phyloP scores from a whole-genome alignment of 108 stramenopile genomes.

The Skeletonema costatum region DNA sequence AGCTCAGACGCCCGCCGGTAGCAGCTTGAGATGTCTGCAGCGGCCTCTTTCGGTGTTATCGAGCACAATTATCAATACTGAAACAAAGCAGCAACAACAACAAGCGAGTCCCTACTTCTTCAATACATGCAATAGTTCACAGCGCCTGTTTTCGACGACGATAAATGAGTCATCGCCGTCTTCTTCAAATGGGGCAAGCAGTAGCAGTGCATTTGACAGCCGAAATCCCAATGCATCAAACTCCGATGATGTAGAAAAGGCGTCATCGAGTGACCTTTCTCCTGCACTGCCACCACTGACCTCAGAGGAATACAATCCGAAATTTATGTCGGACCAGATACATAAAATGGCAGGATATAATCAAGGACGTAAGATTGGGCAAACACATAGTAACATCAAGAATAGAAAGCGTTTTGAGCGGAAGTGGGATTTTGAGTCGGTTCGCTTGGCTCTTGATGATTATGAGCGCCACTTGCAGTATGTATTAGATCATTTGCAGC shows the following conservation, averaged over 20 bases:
- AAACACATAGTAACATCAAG: slow-evolving; percentile 8
- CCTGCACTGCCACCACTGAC: slow-evolving; percentile 18
- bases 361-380: slow-evolving; percentile 23
- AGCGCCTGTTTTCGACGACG: background rate
- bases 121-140: background rate
- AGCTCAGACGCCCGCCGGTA: background rate
- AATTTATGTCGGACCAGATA: slow-evolving; percentile 21
- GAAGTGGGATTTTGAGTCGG: slow-evolving; percentile 46
- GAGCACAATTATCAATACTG: background rate
- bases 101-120: background rate
- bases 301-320: slow-evolving; percentile 38
- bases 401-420: slow-evolving; percentile 23
- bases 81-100: background rate
- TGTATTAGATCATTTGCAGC: slow-evolving; percentile 29
- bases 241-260: background rate
- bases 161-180: background rate
- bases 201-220: background rate
- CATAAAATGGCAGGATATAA: slow-evolving; percentile 27
- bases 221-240: background rate
- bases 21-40: background rate
- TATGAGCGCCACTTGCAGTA: slow-evolving; percentile 48
- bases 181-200: background rate
- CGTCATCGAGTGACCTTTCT: background rate
- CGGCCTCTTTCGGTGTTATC: background rate
- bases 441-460: slow-evolving; percentile 33